A percentile compares a stretch with the other conserved stretches of the same genome.
Evolutionary conservation across 371 early-diverging fungal genomes (phyloP).

Genomic region (Amoeboaphelidium occidentale): DNA sequence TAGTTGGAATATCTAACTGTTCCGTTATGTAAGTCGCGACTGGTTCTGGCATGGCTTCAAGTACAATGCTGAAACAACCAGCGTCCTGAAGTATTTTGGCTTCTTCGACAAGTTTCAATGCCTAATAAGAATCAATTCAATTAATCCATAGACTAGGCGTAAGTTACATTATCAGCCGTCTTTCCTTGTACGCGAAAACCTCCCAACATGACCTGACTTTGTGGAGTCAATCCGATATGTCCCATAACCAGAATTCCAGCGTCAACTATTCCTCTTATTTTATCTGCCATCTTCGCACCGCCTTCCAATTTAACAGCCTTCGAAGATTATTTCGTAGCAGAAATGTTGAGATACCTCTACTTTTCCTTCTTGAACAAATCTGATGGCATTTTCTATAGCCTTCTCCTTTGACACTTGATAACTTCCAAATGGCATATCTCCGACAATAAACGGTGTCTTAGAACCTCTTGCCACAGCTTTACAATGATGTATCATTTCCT

Average conservation of each 20-base stretch:
- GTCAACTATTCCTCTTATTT: constrained; percentile 22
- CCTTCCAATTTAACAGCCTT: constrained; percentile 91
- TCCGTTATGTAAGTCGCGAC: constrained; percentile 61
- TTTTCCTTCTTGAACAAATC: constrained; percentile 51
- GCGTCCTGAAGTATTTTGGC: constrained; percentile 70
- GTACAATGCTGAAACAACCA: constrained; percentile 67
- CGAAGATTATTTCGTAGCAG: too few relatives aligned
- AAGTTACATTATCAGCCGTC: constrained; percentile 30
- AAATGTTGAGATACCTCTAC: too few relatives aligned
- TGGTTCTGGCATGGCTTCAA: constrained; percentile 76
- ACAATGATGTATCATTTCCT: constrained; percentile 88
- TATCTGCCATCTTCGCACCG: constrained; percentile 50
- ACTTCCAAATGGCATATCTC: constrained; percentile 76
- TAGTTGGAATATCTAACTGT: constrained; percentile 44
- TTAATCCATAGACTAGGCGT: neutral
- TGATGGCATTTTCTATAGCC: constrained; percentile 46
- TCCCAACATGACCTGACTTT: constrained; percentile 55
- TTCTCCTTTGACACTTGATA: constrained; percentile 48
- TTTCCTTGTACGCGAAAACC: constrained; percentile 84
- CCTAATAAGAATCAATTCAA: neutral
- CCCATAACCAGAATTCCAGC: constrained; percentile 71
- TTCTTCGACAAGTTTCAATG: constrained; percentile 26
- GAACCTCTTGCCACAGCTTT: constrained; percentile 61
- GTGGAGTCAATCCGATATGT: constrained; percentile 85
- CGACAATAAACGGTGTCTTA: constrained; percentile 45